These are phyloP conservation scores for Mucor plumbeus DNA, from an alignment of 371 early-diverging fungal species.

Conservation along the genomic window DNA sequence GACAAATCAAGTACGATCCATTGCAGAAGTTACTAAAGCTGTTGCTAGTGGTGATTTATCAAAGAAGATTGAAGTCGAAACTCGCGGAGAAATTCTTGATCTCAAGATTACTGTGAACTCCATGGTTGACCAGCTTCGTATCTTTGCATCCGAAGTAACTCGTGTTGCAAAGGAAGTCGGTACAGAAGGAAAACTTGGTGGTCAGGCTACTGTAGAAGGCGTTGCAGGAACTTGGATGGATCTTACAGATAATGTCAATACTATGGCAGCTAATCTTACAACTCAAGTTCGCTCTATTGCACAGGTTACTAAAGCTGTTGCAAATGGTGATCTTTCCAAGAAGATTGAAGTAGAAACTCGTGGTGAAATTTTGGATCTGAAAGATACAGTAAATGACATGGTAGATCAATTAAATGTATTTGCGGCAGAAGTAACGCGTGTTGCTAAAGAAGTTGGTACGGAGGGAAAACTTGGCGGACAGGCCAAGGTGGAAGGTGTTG, in stretches of 20 bases:
- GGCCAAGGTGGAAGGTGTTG: constrained; percentile 60
- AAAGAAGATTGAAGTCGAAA: constrained; percentile 45
- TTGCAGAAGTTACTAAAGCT: constrained; percentile 52
- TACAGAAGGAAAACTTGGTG: no score
- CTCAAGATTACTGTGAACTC: constrained; percentile 50
- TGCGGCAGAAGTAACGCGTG: constrained; percentile 53
- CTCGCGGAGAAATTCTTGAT: constrained; percentile 40
- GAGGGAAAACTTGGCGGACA: constrained; percentile 56
- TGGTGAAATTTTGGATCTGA: constrained; percentile 60
- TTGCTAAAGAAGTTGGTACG: constrained; percentile 52
- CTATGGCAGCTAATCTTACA: constrained; percentile 67
- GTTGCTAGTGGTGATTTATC: constrained; percentile 53
- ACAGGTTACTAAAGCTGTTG: constrained; percentile 62
- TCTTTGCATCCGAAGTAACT: constrained; percentile 23
- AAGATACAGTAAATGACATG: constrained; percentile 39
- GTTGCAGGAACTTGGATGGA: constrained; percentile 66
- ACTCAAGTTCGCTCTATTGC: constrained; percentile 66
- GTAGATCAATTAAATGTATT: constrained; percentile 40
- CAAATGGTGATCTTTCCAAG: constrained; percentile 37
- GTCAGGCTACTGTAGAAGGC: no score
- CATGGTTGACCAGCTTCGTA: constrained; percentile 49
- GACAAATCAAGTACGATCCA: constrained; percentile 53
- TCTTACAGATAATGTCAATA: constrained; percentile 68
- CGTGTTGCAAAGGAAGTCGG: no score
- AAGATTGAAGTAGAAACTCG: constrained; percentile 45